Evolutionary conservation across 2,329 filamentous ascomycete genomes (phyloP).

Genomic region (Xylariaceae sp.): DNA sequence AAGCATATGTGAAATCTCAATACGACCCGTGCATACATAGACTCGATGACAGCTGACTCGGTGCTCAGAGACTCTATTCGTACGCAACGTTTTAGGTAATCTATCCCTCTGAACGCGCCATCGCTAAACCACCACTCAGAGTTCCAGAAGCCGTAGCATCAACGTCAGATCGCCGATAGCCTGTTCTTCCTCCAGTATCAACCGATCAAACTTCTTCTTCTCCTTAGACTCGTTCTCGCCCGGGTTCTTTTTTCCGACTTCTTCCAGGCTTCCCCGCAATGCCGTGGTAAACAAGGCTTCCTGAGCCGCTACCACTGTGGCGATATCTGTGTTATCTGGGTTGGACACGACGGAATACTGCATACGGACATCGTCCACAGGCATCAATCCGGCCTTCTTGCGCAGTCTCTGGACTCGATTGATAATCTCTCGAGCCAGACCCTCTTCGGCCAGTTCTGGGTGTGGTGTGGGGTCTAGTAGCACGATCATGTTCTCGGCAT

Average conservation of each 20-base stretch:
- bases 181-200: slow-evolving; percentile 23
- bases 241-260: slow-evolving; percentile 7
- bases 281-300: slow-evolving; percentile 49
- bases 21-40: too few species aligned
- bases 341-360: slow-evolving; percentile 83
- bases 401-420: slow-evolving; percentile 89
- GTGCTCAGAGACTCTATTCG: too few species aligned
- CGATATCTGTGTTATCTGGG: slow-evolving; percentile 74
- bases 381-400: slow-evolving; percentile 88
- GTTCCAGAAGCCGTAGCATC: slow-evolving; percentile 6
- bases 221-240: neutral
- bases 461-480: slow-evolving; percentile 85
- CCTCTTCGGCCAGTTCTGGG: slow-evolving; percentile 84
- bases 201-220: neutral
- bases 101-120: neutral
- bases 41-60: too few species aligned
- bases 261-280: slow-evolving; percentile 20
- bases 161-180: slow-evolving; percentile 17
- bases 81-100: neutral
- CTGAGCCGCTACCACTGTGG: slow-evolving; percentile 70
- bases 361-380: slow-evolving; percentile 95
- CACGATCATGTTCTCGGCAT: slow-evolving; percentile 85
- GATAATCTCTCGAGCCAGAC: slow-evolving; percentile 88
- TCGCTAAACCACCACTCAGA: neutral
- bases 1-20: too few species aligned